A percentile compares a stretch with the other conserved stretches of the same genome.
Evolutionary conservation across 2,329 filamentous ascomycete species (phyloP).

Genomic region (Falciphora oryzae): DNA sequence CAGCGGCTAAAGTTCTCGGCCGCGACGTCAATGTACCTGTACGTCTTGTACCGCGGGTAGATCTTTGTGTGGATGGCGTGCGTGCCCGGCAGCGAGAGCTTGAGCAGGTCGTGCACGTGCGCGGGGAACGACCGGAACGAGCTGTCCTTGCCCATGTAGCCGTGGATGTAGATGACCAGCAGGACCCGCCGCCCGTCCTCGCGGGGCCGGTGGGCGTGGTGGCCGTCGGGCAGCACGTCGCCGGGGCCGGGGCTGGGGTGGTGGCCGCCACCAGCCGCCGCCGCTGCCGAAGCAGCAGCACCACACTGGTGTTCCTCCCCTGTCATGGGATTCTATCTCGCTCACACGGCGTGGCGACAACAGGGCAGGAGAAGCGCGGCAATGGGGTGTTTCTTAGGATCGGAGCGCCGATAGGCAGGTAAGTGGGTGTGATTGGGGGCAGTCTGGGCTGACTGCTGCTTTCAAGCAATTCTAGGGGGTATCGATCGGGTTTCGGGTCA

Average conservation of each 20-base stretch:
- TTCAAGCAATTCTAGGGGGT: background rate
- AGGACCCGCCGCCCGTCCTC: constrained; percentile 41
- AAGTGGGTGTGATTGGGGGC: background rate
- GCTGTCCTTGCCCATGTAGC: constrained; percentile 82
- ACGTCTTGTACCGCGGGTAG: constrained; percentile 74
- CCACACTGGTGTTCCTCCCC: background rate
- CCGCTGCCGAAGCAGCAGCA: background rate
- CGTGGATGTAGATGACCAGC: constrained; percentile 79
- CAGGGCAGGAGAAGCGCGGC: too few species aligned
- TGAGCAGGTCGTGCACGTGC: constrained; percentile 73
- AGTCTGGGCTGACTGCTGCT: background rate
- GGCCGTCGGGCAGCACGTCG: background rate
- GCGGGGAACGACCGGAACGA: constrained; percentile 85
- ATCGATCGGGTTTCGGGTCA: background rate
- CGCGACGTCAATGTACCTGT: constrained; percentile 65
- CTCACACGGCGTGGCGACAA: background rate
- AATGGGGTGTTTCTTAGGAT: background rate
- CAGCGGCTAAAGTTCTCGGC: constrained; percentile 79
- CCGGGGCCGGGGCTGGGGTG: too few species aligned
- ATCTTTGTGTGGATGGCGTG: constrained; percentile 84
- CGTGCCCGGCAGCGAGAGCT: constrained; percentile 59
- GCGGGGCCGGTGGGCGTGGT: background rate
- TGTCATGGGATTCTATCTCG: background rate
- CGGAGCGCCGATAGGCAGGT: too few species aligned
- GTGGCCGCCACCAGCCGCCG: too few species aligned